Conservation (phyloP, 2,329 filamentous ascomycete species). For the Ilyonectria robusta region DNA sequence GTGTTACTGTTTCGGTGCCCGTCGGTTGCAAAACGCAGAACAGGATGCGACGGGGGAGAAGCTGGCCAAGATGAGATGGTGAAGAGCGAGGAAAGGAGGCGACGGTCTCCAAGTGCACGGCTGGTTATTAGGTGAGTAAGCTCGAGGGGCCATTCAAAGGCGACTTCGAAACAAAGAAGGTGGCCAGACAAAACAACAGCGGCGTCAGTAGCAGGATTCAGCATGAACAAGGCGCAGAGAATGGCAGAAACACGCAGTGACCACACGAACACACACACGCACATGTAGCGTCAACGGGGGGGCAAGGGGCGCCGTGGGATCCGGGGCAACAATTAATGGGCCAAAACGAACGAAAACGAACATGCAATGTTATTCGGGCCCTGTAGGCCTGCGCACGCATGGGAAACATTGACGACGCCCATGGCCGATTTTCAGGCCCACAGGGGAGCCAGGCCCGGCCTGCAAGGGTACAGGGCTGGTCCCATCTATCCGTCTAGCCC, state of each 20-base stretch:
- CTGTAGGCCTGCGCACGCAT: background rate
- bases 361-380: slow-evolving; percentile 23
- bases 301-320: background rate
- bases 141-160: background rate
- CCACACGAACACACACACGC: background rate
- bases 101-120: background rate
- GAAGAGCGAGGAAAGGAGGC: slow-evolving; percentile 3
- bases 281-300: too few species aligned
- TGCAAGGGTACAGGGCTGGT: slow-evolving; percentile 16
- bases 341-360: background rate
- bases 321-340: background rate
- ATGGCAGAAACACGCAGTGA: slow-evolving; percentile 8
- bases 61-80: background rate
- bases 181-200: slow-evolving; percentile 18
- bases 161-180: slow-evolving; percentile 16
- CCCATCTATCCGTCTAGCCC: slow-evolving; percentile 4
- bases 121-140: background rate
- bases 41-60: background rate
- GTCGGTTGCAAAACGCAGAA: background rate
- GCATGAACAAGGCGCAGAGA: slow-evolving; percentile 9
- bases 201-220: slow-evolving; percentile 10
- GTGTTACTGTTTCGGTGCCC: background rate
- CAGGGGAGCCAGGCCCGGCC: background rate
- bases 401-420: slow-evolving; percentile 19
- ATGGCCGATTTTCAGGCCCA: slow-evolving; percentile 28